Conservation (phyloP, 805 yeast genomes). For the Candida montana region DNA sequence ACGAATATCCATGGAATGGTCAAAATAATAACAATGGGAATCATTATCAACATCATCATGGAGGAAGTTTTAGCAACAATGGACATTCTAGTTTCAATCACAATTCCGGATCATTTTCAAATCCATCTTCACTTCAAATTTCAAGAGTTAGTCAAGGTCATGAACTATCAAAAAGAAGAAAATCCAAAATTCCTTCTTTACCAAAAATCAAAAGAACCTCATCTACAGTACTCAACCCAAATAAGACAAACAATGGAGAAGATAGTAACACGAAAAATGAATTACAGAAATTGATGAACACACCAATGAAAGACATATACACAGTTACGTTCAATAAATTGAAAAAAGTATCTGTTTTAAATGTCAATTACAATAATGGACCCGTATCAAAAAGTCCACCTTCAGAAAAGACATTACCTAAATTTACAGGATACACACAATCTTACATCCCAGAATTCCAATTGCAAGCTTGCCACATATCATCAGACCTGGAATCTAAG, state of each 20-base stretch:
- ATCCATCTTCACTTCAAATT: slow-evolving; percentile 1
- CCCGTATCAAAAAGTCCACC: neutral
- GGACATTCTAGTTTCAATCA: neutral
- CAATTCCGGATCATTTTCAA: slow-evolving; percentile 22
- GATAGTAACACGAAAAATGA: neutral
- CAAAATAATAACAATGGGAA: neutral
- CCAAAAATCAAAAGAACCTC: slow-evolving; percentile 24
- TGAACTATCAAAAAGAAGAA: slow-evolving; percentile 11
- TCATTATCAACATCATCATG: slow-evolving; percentile 2
- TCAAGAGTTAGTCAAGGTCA: neutral
- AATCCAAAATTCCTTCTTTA: slow-evolving; percentile 23
- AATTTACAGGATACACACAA: slow-evolving; percentile 24
- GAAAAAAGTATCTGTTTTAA: slow-evolving; percentile 26
- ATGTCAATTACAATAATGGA: slow-evolving; percentile 18
- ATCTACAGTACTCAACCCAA: slow-evolving; percentile 9
- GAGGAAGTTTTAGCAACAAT: neutral
- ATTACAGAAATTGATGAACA: slow-evolving; percentile 15
- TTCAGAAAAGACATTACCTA: slow-evolving; percentile 18
- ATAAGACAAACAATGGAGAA: slow-evolving; percentile 8
- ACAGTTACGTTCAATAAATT: neutral
- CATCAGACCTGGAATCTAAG: slow-evolving; percentile 44
- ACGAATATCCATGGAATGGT: slow-evolving; percentile 36
- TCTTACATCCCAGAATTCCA: slow-evolving; percentile 29
- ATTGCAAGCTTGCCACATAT: slow-evolving; percentile 49
- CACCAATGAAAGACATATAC: slow-evolving; percentile 12